Conservation (phyloP, 192 early-diverging fungal species). For the Gaertneriomyces sp. region DNA sequence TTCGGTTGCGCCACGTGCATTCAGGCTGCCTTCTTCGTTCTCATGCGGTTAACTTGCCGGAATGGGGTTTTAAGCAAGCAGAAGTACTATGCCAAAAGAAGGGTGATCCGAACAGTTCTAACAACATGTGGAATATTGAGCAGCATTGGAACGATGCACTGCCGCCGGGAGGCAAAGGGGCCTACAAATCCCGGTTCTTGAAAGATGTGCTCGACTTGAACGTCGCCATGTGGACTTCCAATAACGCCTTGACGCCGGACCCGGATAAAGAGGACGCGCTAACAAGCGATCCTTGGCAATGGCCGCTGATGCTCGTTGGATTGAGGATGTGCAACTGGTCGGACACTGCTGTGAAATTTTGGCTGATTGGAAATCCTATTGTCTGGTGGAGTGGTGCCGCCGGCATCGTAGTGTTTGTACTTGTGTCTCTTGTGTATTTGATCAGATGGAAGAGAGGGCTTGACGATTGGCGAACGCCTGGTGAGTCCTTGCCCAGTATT, state of each 20-base stretch:
- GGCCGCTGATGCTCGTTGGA: constrained; percentile 84
- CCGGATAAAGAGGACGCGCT: constrained; percentile 85
- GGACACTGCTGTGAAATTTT: constrained; percentile 81
- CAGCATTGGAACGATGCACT: constrained; percentile 77
- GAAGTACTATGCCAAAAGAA: constrained; percentile 86
- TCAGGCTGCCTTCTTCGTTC: constrained; percentile 77
- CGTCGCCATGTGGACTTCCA: constrained; percentile 92
- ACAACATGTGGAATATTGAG: constrained; percentile 93
- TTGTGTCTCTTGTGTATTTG: constrained; percentile 47
- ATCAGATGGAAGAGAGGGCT: constrained; percentile 65
- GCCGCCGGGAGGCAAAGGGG: constrained; percentile 58
- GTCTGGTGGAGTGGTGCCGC: constrained; percentile 79
- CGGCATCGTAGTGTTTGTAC: constrained; percentile 49
- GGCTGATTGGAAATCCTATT: constrained; percentile 87
- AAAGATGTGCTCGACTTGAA: constrained; percentile 87
- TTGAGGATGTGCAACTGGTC: constrained; percentile 94
- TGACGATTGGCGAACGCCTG: constrained; percentile 49
- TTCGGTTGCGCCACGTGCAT: constrained; percentile 71
- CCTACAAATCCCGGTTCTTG: constrained; percentile 73
- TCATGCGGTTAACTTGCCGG: constrained; percentile 71
- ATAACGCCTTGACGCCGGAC: constrained; percentile 92
- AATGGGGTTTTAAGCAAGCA: constrained; percentile 95
- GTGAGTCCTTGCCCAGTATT: constrained; percentile 10
- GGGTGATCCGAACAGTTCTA: constrained; percentile 42
- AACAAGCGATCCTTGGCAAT: constrained; percentile 77